Conservation (phyloP, 208 protist species). For the Trypanosoma platydactyli region DNA sequence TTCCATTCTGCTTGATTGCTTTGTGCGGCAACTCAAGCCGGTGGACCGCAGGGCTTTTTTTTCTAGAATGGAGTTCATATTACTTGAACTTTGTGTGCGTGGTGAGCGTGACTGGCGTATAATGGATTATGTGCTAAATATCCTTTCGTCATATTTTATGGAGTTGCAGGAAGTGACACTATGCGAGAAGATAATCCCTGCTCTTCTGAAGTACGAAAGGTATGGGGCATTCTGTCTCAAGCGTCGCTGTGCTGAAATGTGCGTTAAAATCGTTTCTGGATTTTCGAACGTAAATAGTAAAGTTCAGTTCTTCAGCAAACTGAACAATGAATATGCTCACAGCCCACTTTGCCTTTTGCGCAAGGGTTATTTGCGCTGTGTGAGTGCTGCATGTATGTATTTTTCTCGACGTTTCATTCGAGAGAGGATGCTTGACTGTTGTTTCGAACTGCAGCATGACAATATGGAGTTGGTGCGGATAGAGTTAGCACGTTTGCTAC, state of each 20-base stretch:
- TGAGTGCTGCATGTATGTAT: slow-evolving; percentile 45
- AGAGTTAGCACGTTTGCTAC: slow-evolving; percentile 53
- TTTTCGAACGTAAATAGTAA: slow-evolving; percentile 43
- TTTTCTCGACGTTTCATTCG: slow-evolving; percentile 83
- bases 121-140: slow-evolving; percentile 60
- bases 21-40: slow-evolving; percentile 45
- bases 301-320: slow-evolving; percentile 76
- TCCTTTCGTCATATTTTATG: slow-evolving; percentile 57
- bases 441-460: slow-evolving; percentile 81
- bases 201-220: slow-evolving; percentile 60
- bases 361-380: slow-evolving; percentile 68
- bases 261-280: slow-evolving; percentile 49
- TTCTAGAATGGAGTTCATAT: slow-evolving; percentile 38
- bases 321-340: slow-evolving; percentile 85
- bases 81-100: slow-evolving; percentile 42
- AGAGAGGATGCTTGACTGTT: slow-evolving; percentile 80
- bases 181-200: slow-evolving; percentile 65
- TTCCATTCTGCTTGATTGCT: slow-evolving; percentile 66
- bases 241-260: slow-evolving; percentile 51
- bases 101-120: slow-evolving; percentile 69
- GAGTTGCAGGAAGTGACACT: slow-evolving; percentile 56
- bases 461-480: slow-evolving; percentile 69
- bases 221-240: slow-evolving; percentile 74
- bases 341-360: slow-evolving; percentile 68
- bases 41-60: slow-evolving; percentile 55